phyloP scores from a whole-genome alignment of 495 filamentous ascomycete genomes.

The Apiosordaria backusii region DNA sequence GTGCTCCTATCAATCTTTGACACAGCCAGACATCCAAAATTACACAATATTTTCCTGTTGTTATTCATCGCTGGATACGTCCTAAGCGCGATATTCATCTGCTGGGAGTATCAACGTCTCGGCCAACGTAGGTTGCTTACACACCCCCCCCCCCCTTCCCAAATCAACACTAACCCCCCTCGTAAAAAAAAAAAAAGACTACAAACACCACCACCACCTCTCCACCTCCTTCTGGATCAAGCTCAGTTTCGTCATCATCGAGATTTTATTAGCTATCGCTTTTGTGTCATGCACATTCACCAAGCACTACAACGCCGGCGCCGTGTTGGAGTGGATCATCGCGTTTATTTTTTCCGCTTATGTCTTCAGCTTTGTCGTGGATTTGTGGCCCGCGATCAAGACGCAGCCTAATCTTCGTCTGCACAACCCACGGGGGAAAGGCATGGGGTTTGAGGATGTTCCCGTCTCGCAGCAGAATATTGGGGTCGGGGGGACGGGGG shows the following conservation, averaged over 20 bases:
- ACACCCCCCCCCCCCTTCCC: neutral
- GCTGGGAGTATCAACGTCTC: constrained; percentile 81
- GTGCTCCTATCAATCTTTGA: constrained; percentile 85
- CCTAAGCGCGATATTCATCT: constrained; percentile 77
- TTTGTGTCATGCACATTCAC: constrained; percentile 48
- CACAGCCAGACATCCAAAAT: constrained; percentile 56
- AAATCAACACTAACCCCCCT: neutral
- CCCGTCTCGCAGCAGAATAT: neutral
- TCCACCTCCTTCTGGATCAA: constrained; percentile 79
- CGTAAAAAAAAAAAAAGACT: constrained; percentile 45
- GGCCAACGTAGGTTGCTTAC: constrained; percentile 54
- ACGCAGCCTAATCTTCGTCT: constrained; percentile 41
- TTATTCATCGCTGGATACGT: constrained; percentile 85
- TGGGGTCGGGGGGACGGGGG: neutral
- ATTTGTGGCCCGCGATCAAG: constrained; percentile 74
- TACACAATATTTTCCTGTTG: constrained; percentile 74
- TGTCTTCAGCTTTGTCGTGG: constrained; percentile 81
- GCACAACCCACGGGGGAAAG: neutral
- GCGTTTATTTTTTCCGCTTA: constrained; percentile 90
- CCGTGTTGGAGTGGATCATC: constrained; percentile 71
- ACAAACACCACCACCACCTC: constrained; percentile 68
- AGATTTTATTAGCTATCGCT: constrained; percentile 68
- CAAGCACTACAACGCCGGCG: constrained; percentile 50
- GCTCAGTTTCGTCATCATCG: constrained; percentile 71
- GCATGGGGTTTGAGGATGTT: neutral